Evolutionary conservation across 192 early-diverging fungal genomes (phyloP), one percentile per base, ranked within the genome.

Genomic region (Geranomyces michiganensis): DNA sequence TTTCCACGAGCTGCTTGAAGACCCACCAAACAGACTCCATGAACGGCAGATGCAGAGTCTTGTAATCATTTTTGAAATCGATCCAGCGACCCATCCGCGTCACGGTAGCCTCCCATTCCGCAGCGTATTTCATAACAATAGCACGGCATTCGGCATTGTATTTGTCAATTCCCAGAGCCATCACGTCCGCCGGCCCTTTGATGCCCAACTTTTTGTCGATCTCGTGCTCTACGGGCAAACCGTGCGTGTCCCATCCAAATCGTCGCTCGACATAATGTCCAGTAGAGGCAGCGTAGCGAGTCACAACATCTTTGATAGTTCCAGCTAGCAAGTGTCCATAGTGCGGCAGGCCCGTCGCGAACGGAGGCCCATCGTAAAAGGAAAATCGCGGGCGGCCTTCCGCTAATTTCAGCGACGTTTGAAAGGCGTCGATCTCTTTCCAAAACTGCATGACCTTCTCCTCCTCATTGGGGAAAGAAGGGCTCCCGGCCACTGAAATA

Each of bases 21-120:
- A 95, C 94, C 97, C 97, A 99, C 97, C 97, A 99, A 32, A 94
- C 95, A 30, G 92, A 91, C 80, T 99, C 97, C 97, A 99, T 99
- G 77, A 97, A 99, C 58, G 90, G 79, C 58, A 90, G 85, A 79
- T 99, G 91, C 62, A 99, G 80, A 13, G 97, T 98, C 83, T 99
- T 99, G 88, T 99, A 99, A 82, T 96, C 97, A 79, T 99, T 97
- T 82, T 96, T 91, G 76, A 99, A 99, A 78, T 99, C 97, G 74
- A 99, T 99, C 97, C 97, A 99, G 55, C 97, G 93, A 51, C 94
- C 97, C 74, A 97, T 91, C 61, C 97, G 91, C 68, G 94, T 94
- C 68, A 99, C 92, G 10, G 97, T 98, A 56, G 73, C 68, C 75
- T 93, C 91, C 97, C 97, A 99, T 73, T 98, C 97, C 17, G 68